phyloP scores from a whole-genome alignment of 352 stramenopile genomes.

The Phytophthora kernoviae region DNA sequence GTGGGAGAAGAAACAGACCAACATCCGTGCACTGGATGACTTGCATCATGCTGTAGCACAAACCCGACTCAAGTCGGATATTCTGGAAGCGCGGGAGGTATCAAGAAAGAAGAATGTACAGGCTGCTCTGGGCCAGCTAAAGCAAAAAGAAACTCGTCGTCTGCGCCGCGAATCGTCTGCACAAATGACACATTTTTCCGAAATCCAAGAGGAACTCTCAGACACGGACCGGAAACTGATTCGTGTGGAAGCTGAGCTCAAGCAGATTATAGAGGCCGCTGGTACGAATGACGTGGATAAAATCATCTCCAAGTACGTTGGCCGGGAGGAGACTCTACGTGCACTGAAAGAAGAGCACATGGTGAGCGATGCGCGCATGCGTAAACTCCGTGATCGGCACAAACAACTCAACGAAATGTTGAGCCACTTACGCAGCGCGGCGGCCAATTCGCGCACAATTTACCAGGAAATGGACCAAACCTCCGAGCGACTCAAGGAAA shows the following conservation, averaged over 20 bases:
- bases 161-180: slow-evolving; percentile 76
- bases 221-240: slow-evolving; percentile 75
- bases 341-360: slow-evolving; percentile 80
- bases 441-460: slow-evolving; percentile 81
- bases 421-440: slow-evolving; percentile 59
- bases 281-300: slow-evolving; percentile 83
- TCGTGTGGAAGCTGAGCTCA: slow-evolving; percentile 70
- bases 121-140: slow-evolving; percentile 70
- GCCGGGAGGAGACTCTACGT: slow-evolving; percentile 71
- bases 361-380: slow-evolving; percentile 72
- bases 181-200: slow-evolving; percentile 80
- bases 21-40: slow-evolving; percentile 70
- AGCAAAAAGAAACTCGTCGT: slow-evolving; percentile 67
- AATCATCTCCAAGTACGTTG: slow-evolving; percentile 80
- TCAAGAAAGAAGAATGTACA: slow-evolving; percentile 78
- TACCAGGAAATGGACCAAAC: slow-evolving; percentile 89
- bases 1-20: slow-evolving; percentile 79
- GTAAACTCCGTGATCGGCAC: slow-evolving; percentile 75
- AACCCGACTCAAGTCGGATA: slow-evolving; percentile 73
- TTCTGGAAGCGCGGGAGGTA: slow-evolving; percentile 76
- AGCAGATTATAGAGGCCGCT: slow-evolving; percentile 76
- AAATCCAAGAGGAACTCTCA: slow-evolving; percentile 80
- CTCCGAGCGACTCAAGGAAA: slow-evolving; percentile 81
- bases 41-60: slow-evolving; percentile 80
- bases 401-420: slow-evolving; percentile 80